Base-by-base conservation (phyloP, 2,329 filamentous ascomycete species). In the Cordyceps tenuipes region DNA sequence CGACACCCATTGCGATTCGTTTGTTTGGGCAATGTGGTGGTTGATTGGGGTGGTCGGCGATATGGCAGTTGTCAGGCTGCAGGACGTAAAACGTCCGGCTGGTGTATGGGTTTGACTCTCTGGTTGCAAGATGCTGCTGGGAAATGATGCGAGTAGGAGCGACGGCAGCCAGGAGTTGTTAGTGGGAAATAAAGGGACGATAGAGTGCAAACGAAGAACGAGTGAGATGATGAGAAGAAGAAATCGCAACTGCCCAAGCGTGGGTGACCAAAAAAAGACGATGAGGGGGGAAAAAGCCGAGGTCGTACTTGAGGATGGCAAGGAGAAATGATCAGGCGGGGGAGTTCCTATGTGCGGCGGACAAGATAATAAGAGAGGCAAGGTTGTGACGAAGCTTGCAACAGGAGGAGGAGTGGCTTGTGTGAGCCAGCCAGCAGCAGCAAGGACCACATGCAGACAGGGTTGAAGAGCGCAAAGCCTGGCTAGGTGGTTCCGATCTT, bases 1-100 rank as follows among this genome's bases (percentile, higher is more conserved):
- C 78, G 62, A 88, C 67, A 62, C 84, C 84, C 85, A 88, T 88
- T 48, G 61, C 72, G 19, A n/a, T 51, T 12, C 47, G 48, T 47
- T 34, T 36, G 23, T 15, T n/a, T 50, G 31, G 8, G n/a, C 34
- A 29, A 50, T 34, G 9, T 31, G 21, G n/a, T 34, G 5, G 36
- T 34, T 39, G 39, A 4, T 43, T 6, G 15, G 46, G 7, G 44
- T 23, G 23, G 26, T 46, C 41, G 49, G 49, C 50, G 23, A 31
- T 41, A 49, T 41, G 31, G 54, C 44, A 48, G 41, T 52, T 52
- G 56, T 57, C 53, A 62, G 57, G 58, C 53, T 31, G 54, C 19
- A 23, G 55, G 36, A 39, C 36, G 23, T 13, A 29, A 43, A n/a
- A 59, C 47, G 56, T 36, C 56, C 47, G 48, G 12, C 12, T 41